These are phyloP conservation scores for Penicillium flavigenum DNA, from an alignment of 495 filamentous ascomycete genomes.

Conservation along the genomic window DNA sequence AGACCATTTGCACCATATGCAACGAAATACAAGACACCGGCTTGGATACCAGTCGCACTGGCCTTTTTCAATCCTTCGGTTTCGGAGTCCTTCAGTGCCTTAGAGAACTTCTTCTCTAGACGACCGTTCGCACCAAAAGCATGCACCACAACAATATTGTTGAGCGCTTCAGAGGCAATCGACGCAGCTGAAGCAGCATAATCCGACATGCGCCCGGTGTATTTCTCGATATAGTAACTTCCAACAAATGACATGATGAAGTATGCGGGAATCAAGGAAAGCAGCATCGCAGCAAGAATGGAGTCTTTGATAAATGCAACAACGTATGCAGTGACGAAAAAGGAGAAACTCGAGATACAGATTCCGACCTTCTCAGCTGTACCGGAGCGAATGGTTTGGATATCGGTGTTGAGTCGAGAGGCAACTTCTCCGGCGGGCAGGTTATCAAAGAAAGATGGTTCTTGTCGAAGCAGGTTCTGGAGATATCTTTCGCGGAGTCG, in stretches of 20 bases:
- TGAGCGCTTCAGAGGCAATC: slow-evolving; percentile 49
- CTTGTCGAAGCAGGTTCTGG: slow-evolving; percentile 56
- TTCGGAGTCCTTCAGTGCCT: slow-evolving; percentile 45
- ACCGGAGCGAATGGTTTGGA: slow-evolving; percentile 59
- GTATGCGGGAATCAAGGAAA: slow-evolving; percentile 64
- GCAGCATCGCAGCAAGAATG: slow-evolving; percentile 38
- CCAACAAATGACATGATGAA: slow-evolving; percentile 64
- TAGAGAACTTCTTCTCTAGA: slow-evolving; percentile 55
- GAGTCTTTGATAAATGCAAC: slow-evolving; percentile 62
- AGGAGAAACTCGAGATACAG: slow-evolving; percentile 55
- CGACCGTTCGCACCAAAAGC: slow-evolving; percentile 47
- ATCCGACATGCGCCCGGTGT: slow-evolving; percentile 52
- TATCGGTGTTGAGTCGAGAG: slow-evolving; percentile 58
- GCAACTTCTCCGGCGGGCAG: slow-evolving; percentile 60
- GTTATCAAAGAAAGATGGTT: slow-evolving; percentile 60
- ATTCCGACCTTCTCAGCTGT: slow-evolving; percentile 69
- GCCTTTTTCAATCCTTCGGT: slow-evolving; percentile 55
- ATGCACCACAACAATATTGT: slow-evolving; percentile 50
- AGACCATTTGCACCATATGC: slow-evolving; percentile 63
- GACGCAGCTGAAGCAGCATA: slow-evolving; percentile 49
- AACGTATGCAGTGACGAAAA: slow-evolving; percentile 63
- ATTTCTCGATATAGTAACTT: slow-evolving; percentile 59
- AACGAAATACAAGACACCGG: slow-evolving; percentile 67
- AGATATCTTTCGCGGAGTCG: slow-evolving; percentile 61
- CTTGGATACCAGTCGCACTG: slow-evolving; percentile 55